Evolutionary conservation across 2,329 filamentous ascomycete genomes (phyloP).

Genomic region (Zalaria obscura): DNA sequence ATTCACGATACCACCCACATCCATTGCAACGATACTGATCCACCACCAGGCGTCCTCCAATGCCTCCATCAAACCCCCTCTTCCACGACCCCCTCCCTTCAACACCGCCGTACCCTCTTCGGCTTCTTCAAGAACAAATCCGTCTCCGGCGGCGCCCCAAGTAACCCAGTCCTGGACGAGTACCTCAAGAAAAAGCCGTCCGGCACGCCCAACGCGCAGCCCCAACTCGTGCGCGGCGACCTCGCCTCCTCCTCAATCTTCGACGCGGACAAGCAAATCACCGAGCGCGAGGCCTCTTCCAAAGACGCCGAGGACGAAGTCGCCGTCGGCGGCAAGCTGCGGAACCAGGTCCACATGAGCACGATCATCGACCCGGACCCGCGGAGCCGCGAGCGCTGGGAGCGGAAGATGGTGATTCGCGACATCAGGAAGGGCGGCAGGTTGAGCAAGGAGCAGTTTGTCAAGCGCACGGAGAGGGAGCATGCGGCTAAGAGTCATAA

Average conservation of each 20-base stretch:
- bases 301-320: constrained; percentile 6
- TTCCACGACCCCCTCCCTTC: constrained; percentile 3
- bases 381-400: constrained; percentile 54
- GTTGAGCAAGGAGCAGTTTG: constrained; percentile 48
- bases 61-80: constrained; percentile 7
- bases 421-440: constrained; percentile 56
- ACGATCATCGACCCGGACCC: constrained; percentile 64
- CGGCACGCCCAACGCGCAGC: background rate
- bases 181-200: constrained; percentile 26
- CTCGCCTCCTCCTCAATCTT: constrained; percentile 39
- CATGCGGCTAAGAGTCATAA: constrained; percentile 49
- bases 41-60: constrained; percentile 4
- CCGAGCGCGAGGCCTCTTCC: constrained; percentile 12
- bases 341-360: constrained; percentile 41
- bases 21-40: background rate
- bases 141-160: background rate
- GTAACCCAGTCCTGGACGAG: constrained; percentile 50
- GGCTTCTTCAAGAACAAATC: constrained; percentile 5
- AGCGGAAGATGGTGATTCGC: constrained; percentile 71
- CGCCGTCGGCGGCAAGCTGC: constrained; percentile 10
- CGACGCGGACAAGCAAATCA: constrained; percentile 23
- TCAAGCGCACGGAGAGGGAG: constrained; percentile 52
- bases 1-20: constrained; percentile 1
- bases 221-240: constrained; percentile 21
- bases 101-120: constrained; percentile 9